Base-by-base conservation (phyloP, 768 basidiomycete species). In the Mycena venus region DNA sequence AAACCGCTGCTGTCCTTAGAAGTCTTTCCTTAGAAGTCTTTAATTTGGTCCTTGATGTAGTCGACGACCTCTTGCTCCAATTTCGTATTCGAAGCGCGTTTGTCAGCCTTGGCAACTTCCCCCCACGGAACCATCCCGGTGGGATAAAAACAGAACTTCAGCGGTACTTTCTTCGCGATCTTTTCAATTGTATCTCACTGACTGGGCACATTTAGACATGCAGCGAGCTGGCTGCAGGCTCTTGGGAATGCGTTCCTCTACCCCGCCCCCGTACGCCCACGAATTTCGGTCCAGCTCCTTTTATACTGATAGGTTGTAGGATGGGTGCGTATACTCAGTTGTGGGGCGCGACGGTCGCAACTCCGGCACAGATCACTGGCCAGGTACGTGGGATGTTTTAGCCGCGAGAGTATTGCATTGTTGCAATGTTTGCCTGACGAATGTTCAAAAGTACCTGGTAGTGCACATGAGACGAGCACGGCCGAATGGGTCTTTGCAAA, bases 91-190 rank as follows among this genome's bases (percentile, higher is more conserved):
- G 34, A 78, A 68, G 9, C 78, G 79, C 19, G 80, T 78, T 44
- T 78, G 53, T 38, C 80, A 0, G 83, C 68, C 5, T 44, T 68
- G 10, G 81, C 84, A 1, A 81, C 32, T 10, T 84, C 79, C 15
- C 82, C 85, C 84, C 84, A 86, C 0, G 85, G 85, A 42, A 84
- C 74, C 31, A 86, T 51, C 84, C 84, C 0, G 84, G 84, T 60
- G 53, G 36, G 6, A 77, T 80, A 29, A 75, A 63, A 34, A 77
- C 77, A 1, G 72, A 79, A 8, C 68, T 81, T 7, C 72, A 76
- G 34, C 68, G 77, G 73, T 69, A 21, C 5, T n/a, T n/a, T n/a
- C n/a, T n/a, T n/a, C n/a, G n/a, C n/a, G n/a, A n/a, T n/a, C n/a
- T n/a, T n/a, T n/a, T n/a, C n/a, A n/a, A n/a, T n/a, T n/a, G n/a